Evolutionary conservation across 116 monocot genomes (phyloP), one percentile per base, ranked within the genome.

Genomic region (Zostera marina): DNA sequence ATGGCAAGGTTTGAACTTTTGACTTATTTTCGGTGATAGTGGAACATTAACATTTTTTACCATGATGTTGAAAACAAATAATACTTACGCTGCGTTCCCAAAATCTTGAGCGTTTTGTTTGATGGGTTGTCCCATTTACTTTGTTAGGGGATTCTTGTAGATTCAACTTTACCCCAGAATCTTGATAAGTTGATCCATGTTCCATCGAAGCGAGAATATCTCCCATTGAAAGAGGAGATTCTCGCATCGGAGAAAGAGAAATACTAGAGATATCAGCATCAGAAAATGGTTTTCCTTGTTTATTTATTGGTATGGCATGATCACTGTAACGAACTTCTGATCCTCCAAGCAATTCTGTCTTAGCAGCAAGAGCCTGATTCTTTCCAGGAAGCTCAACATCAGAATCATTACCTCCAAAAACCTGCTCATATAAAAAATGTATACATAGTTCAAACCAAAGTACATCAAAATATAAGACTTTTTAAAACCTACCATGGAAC

Each of bases 141-240:
- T 80, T 96, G 58, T 20, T 74, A 25, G 68, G 48, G 8, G 69
- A 65, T 66, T 70, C 84, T 25, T 81, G 84, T 7, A 67, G 47
- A 75, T 64, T 70, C 64, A 77, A 78, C 42, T 84, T 89, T 66
- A 60, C 11, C 22, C 71, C 56, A 61, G 77, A 5, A 32, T 32
- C 32, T 32, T 32, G 32, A 32, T 32, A 32, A 32, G 32, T 5
- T 32, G 5, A 32, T 32, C 32, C 32, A 32, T 32, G 70, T 57
- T 96, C 88, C 65, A 85, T 73, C 38, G 94, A 88, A 38, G 94
- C 85, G 25, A 96, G 56, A 42, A 88, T 85, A 42, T 88, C 88
- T 58, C 89, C 94, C 94, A 96, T 76, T 43, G 85, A 88, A 16
- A 82, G 52, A 13, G 77, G 73, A 71, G 72, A 65, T 21, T 96